Conservation (phyloP, 176 grass and related monocot species). For the Ampelocalamus luodianensis region DNA sequence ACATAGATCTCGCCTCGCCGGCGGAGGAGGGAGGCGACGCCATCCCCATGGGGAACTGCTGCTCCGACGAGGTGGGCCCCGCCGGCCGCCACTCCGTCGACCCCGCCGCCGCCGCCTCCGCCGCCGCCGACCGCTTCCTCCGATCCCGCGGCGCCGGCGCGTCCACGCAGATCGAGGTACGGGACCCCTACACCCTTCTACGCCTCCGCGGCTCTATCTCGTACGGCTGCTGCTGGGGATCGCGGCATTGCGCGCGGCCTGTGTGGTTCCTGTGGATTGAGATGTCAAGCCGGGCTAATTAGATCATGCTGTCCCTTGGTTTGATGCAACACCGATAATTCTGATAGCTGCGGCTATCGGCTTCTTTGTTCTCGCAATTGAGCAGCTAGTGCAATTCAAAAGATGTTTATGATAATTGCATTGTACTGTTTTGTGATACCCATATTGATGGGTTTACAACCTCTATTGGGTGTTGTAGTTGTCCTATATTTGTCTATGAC, state of each 20-base stretch:
- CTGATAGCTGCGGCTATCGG: not conserved
- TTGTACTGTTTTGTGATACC: not conserved
- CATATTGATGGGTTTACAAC: not conserved
- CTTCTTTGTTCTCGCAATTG: not conserved
- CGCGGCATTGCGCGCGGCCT: conserved; percentile 33
- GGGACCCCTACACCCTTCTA: not conserved
- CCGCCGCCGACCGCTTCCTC: conserved; percentile 74
- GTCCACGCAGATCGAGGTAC: conserved; percentile 94
- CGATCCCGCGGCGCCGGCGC: conserved; percentile 69
- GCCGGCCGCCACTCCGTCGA: conserved; percentile 57
- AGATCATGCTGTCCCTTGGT: not conserved
- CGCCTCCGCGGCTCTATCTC: not conserved
- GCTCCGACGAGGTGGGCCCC: conserved; percentile 63
- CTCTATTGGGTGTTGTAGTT: not conserved
- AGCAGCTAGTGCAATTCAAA: not conserved
- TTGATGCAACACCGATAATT: not conserved
- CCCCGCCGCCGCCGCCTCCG: conserved; percentile 42
- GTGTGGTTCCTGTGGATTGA: not conserved
- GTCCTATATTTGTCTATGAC: not conserved
- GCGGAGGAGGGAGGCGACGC: not conserved
- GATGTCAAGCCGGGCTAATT: not conserved
- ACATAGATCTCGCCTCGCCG: conserved; percentile 50
- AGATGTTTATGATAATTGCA: not conserved
- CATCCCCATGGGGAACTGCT: conserved; percentile 90
- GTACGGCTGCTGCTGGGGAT: conserved; percentile 1